Percentiles rank a stretch among this genome's conserved stretches.
Evolutionary conservation across 2,329 filamentous ascomycete species (phyloP).

Genomic region (Gliomastix tumulicola): DNA sequence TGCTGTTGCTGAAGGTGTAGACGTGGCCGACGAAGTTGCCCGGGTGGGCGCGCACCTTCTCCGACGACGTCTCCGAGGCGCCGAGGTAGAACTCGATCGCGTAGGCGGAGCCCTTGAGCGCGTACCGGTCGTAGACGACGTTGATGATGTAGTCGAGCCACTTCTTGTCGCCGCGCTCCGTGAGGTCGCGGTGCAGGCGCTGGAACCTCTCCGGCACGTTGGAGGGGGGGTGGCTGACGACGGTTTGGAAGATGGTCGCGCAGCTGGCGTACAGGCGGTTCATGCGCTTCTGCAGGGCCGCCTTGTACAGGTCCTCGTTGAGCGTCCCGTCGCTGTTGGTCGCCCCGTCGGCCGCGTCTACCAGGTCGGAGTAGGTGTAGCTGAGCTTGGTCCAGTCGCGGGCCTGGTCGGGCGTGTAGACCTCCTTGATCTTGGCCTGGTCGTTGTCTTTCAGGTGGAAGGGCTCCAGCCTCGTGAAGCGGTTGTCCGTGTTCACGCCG

Average conservation of each 20-base stretch:
- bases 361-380: slow-evolving; percentile 5
- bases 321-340: not conserved
- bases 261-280: not conserved
- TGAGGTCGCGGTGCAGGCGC: not conserved
- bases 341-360: not conserved
- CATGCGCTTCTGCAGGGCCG: not conserved
- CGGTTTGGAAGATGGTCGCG: not conserved
- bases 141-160: slow-evolving; percentile 9
- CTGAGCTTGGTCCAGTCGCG: slow-evolving; percentile 5
- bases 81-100: slow-evolving; percentile 9
- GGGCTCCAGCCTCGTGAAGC: not conserved
- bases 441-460: not conserved
- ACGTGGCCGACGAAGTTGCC: not conserved
- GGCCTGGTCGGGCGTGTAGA: slow-evolving; percentile 4
- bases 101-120: slow-evolving; percentile 6
- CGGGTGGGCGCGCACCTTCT: not conserved
- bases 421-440: not conserved
- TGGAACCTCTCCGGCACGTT: too few species aligned
- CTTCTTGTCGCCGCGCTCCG: not conserved
- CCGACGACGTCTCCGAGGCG: not conserved
- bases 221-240: too few species aligned
- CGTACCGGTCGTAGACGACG: slow-evolving; percentile 8
- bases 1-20: slow-evolving; percentile 1
- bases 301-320: not conserved
- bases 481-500: not conserved